These are phyloP conservation scores for Cercospora berteroae DNA, from an alignment of 2,329 filamentous ascomycete species.

Conservation along the genomic window DNA sequence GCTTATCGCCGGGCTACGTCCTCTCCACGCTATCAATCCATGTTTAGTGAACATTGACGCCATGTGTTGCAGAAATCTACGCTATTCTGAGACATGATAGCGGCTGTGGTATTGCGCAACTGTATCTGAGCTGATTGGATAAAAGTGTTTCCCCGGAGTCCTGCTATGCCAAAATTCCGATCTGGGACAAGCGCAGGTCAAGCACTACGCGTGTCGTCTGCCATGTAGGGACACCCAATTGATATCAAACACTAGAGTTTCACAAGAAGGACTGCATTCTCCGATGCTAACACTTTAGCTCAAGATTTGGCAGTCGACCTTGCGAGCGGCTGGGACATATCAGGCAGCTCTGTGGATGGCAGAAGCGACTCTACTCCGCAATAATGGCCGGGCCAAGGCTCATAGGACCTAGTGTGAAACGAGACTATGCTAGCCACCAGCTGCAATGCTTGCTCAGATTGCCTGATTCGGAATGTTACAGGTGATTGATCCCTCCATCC, in stretches of 20 bases:
- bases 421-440: not conserved
- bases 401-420: not conserved
- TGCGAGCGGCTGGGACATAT: not conserved
- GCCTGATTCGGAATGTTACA: not conserved
- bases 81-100: not conserved
- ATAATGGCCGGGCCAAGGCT: not conserved
- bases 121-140: not conserved
- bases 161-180: not conserved
- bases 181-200: not conserved
- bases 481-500: not conserved
- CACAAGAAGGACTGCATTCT: not conserved
- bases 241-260: not conserved
- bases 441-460: not conserved
- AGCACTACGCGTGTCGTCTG: not conserved
- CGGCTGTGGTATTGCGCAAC: not conserved
- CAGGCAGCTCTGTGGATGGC: not conserved
- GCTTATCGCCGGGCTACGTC: not conserved
- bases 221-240: not conserved
- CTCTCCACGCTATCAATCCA: not conserved
- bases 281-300: not conserved
- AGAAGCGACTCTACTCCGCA: not conserved
- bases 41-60: not conserved
- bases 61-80: not conserved
- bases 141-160: not conserved
- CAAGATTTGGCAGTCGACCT: not conserved